phyloP scores from a whole-genome alignment of 768 basidiomycete genomes.

The Pholiota conissans region DNA sequence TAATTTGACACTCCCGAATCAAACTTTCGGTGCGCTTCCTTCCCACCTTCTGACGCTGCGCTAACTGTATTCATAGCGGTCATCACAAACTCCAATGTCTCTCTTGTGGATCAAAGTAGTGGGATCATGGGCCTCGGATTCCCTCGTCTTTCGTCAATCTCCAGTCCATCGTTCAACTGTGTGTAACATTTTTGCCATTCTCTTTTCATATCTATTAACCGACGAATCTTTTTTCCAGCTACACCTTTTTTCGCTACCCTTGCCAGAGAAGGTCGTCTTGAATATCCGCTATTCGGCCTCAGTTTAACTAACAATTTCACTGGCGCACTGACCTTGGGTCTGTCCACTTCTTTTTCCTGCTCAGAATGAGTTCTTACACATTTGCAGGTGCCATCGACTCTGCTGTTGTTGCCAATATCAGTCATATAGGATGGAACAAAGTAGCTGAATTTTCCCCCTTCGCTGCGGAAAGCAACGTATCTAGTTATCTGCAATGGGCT shows the following conservation, averaged over 20 bases:
- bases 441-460: conserved; percentile 76
- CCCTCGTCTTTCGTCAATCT: conserved; percentile 66
- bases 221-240: conserved; percentile 38
- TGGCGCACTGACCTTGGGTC: conserved; percentile 69
- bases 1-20: conserved; percentile 59
- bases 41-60: background rate
- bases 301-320: conserved; percentile 57
- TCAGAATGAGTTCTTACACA: background rate
- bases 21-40: conserved; percentile 60
- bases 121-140: conserved; percentile 80
- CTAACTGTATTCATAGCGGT: conserved; percentile 42
- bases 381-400: conserved; percentile 71
- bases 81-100: conserved; percentile 61
- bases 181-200: background rate
- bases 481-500: conserved; percentile 78
- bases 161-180: conserved; percentile 48
- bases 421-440: conserved; percentile 68
- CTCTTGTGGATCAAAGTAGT: conserved; percentile 61
- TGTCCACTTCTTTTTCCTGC: conserved; percentile 8
- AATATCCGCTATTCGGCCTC: conserved; percentile 78
- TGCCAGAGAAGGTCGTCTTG: conserved; percentile 60
- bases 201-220: background rate
- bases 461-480: conserved; percentile 50
- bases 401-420: conserved; percentile 61
- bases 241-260: conserved; percentile 67